phyloP scores from a whole-genome alignment of 2,329 filamentous ascomycete genomes.

The Xylaria sp. region DNA sequence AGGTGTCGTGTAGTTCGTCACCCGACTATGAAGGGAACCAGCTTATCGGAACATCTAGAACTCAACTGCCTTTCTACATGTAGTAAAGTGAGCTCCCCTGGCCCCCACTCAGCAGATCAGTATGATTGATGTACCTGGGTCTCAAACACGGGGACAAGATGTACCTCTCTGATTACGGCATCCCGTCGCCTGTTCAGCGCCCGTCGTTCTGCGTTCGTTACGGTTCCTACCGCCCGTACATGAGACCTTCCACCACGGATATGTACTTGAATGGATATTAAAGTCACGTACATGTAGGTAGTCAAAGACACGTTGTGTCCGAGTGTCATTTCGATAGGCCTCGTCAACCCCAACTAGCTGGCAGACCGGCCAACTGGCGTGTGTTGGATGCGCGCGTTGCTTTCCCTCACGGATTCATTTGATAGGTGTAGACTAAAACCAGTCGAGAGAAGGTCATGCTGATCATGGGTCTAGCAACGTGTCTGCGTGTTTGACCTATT shows the following conservation, averaged over 20 bases:
- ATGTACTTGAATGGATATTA: too few relatives aligned
- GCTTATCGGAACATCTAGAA: not conserved
- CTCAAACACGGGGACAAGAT: not conserved
- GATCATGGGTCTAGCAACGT: not conserved
- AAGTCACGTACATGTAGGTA: not conserved
- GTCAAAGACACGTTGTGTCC: too few relatives aligned
- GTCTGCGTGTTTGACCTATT: not conserved
- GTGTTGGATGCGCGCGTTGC: not conserved
- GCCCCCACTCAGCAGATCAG: not conserved
- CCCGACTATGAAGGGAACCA: not conserved
- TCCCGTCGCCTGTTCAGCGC: too few relatives aligned
- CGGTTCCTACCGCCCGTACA: too few relatives aligned
- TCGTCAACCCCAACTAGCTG: not conserved
- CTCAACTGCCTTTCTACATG: not conserved
- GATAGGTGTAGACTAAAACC: not conserved
- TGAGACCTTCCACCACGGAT: too few relatives aligned
- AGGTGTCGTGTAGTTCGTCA: not conserved
- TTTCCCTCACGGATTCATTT: not conserved
- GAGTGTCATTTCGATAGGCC: not conserved
- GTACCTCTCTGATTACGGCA: not conserved
- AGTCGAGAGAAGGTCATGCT: not conserved
- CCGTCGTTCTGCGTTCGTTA: too few relatives aligned
- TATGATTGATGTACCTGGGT: too few relatives aligned
- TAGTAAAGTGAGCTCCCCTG: not conserved
- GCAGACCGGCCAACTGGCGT: not conserved